Evolutionary conservation across 2,329 filamentous ascomycete genomes (phyloP), one percentile per base, ranked within the genome.

Genomic region (Cordyceps cateniannulata): DNA sequence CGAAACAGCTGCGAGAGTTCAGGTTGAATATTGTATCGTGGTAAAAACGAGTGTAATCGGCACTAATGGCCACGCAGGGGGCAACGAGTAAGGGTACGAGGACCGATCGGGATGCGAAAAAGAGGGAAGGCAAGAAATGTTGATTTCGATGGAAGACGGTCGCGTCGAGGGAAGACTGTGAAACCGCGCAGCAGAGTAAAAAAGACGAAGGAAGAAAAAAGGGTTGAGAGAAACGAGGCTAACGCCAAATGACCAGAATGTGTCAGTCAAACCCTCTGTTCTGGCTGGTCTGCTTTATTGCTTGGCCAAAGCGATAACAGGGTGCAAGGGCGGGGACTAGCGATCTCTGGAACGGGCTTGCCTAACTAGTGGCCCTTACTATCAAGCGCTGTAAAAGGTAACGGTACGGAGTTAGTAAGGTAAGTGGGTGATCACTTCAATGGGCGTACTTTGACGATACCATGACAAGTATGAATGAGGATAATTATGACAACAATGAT

Each of bases 11-110:
- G 18, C 16, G 20, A 16, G 14, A 40, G 42, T 25, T 35, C 40
- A 22, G 20, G 22, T 48, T 48, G 42, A 20, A 38, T 22, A 25
- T 48, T 40, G 24, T 22, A 25, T 48, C 25, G 24, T 7, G 45
- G 47, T n/a, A 20, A 49, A 63, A 62, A 65, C 58, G 57, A 63
- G 40, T 61, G 62, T 61, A 62, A 62, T 59, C 18, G 60, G 57
- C 62, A 58, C 57, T 38, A 52, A 53, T 54, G 52, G 48, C 62
- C 54, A 48, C 14, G 52, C 3, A 49, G 42, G 22, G 24, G 48
- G 58, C 62, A 29, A 47, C n/a, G 18, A 58, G 32, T 45, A 10
- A 2, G n/a, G 27, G 32, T 22, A 12, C 27, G 42, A 38, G 54
- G 54, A 40, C 44, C 40, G 22, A 10, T 16, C 32, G 20, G 27